Percentiles rank a stretch among this genome's conserved stretches.
phyloP scores from a whole-genome alignment of 495 filamentous ascomycete species.

The Hyphodiscus hymeniophilus region DNA sequence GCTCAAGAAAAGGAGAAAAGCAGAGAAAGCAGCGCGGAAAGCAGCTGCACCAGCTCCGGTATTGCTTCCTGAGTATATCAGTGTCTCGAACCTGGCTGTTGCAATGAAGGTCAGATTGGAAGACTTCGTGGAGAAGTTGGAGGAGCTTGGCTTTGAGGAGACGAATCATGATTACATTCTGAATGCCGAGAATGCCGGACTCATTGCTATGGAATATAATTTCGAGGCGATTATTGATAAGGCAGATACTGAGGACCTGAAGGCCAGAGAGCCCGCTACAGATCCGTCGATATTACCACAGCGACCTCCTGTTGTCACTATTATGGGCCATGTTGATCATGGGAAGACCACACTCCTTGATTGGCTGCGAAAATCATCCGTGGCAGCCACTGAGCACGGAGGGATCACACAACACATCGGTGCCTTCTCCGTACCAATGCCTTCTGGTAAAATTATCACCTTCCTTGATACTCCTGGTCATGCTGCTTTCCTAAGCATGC shows the following conservation, averaged over 20 bases:
- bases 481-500: constrained; percentile 91
- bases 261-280: constrained; percentile 58
- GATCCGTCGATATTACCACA: constrained; percentile 62
- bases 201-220: constrained; percentile 88
- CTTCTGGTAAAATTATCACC: constrained; percentile 78
- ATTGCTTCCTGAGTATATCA: constrained; percentile 84
- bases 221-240: constrained; percentile 82
- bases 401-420: constrained; percentile 99
- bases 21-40: constrained; percentile 24
- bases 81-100: constrained; percentile 73
- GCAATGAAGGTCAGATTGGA: constrained; percentile 64
- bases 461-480: constrained; percentile 98
- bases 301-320: constrained; percentile 91
- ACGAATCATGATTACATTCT: constrained; percentile 72
- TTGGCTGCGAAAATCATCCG: constrained; percentile 85
- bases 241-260: constrained; percentile 59
- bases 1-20: constrained; percentile 15
- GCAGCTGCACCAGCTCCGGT: constrained; percentile 51
- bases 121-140: constrained; percentile 66
- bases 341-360: constrained; percentile 97
- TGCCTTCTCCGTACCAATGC: constrained; percentile 89
- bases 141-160: constrained; percentile 76
- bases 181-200: constrained; percentile 79
- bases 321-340: constrained; percentile 99
- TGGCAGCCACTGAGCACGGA: constrained; percentile 85